These are phyloP conservation scores for Tuber magnatum DNA, from an alignment of 495 filamentous ascomycete genomes.

Conservation along the genomic window DNA sequence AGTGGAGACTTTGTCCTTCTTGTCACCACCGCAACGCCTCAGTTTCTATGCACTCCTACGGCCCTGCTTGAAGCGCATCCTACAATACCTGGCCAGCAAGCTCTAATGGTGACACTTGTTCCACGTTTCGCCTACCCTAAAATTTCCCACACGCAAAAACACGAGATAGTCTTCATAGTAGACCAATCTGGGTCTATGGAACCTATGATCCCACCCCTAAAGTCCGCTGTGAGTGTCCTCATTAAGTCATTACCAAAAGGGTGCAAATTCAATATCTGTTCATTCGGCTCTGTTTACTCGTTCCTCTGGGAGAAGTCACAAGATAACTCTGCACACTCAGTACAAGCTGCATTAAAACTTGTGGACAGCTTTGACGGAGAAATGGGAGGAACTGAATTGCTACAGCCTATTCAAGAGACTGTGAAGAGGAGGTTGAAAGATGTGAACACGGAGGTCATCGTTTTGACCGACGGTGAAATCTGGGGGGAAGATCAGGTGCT, in stretches of 20 bases:
- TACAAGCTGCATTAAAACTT: slow-evolving; percentile 50
- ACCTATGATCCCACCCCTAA: slow-evolving; percentile 49
- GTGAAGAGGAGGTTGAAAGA: slow-evolving; percentile 42
- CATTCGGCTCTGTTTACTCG: slow-evolving; percentile 51
- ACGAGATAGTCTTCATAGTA: slow-evolving; percentile 63
- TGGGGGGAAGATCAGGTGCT: slow-evolving; percentile 48
- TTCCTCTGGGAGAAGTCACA: slow-evolving; percentile 56
- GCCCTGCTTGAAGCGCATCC: slow-evolving; percentile 59
- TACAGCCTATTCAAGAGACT: slow-evolving; percentile 50
- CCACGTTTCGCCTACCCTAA: slow-evolving; percentile 54
- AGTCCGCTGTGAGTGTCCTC: slow-evolving; percentile 54
- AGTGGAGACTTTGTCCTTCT: slow-evolving; percentile 51
- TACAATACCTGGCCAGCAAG: slow-evolving; percentile 53
- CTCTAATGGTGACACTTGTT: slow-evolving; percentile 59
- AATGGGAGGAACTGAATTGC: slow-evolving; percentile 60
- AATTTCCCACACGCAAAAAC: slow-evolving; percentile 29
- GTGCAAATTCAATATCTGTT: slow-evolving; percentile 66
- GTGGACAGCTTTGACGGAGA: slow-evolving; percentile 47
- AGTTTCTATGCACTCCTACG: slow-evolving; percentile 50
- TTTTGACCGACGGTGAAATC: slow-evolving; percentile 64
- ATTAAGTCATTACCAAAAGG: slow-evolving; percentile 61
- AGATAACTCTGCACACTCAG: slow-evolving; percentile 48
- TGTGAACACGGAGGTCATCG: slow-evolving; percentile 52
- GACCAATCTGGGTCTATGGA: slow-evolving; percentile 62
- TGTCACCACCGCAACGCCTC: slow-evolving; percentile 44